These are phyloP conservation scores for Paramecium biaurelia DNA, from an alignment of 73 alveolate species.

Conservation along the genomic window DNA sequence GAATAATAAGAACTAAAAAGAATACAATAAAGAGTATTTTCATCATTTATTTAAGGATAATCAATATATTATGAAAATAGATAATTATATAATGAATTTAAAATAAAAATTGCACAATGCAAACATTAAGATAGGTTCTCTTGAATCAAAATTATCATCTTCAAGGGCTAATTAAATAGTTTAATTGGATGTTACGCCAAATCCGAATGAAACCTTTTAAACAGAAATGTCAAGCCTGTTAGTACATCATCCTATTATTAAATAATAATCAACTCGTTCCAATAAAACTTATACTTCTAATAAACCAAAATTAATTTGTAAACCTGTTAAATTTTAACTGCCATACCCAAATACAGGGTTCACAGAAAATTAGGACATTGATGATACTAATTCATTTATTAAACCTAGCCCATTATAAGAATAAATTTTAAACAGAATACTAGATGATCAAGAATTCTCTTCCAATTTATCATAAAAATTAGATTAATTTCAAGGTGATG, in stretches of 20 bases:
- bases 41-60: neutral
- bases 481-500: neutral
- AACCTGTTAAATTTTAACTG: neutral
- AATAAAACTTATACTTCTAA: neutral
- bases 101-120: neutral
- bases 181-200: neutral
- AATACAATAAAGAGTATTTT: neutral
- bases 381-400: neutral
- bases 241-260: neutral
- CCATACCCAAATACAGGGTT: neutral
- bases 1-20: neutral
- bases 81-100: neutral
- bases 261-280: neutral
- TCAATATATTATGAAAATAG: neutral
- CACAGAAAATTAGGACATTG: neutral
- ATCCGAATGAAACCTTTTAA: neutral
- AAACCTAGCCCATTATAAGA: neutral
- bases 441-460: constrained; percentile 7
- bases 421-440: neutral
- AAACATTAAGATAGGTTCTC: neutral
- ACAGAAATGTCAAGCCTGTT: neutral
- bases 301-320: neutral
- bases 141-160: neutral
- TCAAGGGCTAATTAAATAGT: neutral
- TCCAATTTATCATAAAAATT: neutral